A percentile compares a stretch with the other conserved stretches of the same genome.
phyloP scores from a whole-genome alignment of 2,329 filamentous ascomycete genomes.

The Botrytis aclada region DNA sequence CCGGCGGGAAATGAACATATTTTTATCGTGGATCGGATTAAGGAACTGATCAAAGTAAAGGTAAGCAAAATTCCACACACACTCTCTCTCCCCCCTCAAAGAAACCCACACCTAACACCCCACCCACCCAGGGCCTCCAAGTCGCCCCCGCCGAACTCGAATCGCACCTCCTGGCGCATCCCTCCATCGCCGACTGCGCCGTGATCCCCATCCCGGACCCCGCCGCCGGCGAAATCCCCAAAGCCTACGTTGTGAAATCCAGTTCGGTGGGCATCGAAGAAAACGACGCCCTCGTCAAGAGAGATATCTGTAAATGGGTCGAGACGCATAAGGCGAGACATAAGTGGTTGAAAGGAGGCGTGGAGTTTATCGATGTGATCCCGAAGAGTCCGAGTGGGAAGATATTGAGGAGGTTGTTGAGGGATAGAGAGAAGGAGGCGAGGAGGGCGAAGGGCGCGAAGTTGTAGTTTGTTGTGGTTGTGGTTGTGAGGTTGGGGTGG shows the following conservation, averaged over 20 bases:
- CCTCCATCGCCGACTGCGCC: conserved; percentile 71
- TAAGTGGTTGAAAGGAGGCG: conserved; percentile 62
- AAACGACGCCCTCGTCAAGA: conserved; percentile 47
- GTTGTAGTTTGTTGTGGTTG: conserved; percentile 45
- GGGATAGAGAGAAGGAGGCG: conserved; percentile 70
- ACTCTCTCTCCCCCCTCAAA: background rate
- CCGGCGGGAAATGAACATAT: conserved; percentile 73
- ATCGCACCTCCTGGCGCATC: conserved; percentile 72
- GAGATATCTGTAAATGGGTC: conserved; percentile 58
- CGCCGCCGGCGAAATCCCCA: conserved; percentile 61
- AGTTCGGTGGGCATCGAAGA: conserved; percentile 48
- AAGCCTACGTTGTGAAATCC: conserved; percentile 63
- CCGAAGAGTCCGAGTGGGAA: conserved; percentile 75
- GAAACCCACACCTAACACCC: background rate
- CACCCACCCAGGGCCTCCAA: conserved; percentile 58
- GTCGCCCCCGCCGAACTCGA: conserved; percentile 82
- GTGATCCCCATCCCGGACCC: conserved; percentile 70
- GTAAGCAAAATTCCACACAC: conserved; percentile 42
- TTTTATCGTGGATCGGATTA: conserved; percentile 79
- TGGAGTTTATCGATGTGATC: conserved; percentile 63
- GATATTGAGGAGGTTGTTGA: conserved; percentile 65
- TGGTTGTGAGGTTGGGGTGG: conserved; percentile 46
- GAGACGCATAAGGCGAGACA: conserved; percentile 64
- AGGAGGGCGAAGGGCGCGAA: conserved; percentile 63
- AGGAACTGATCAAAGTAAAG: conserved; percentile 77